Evolutionary conservation across 495 filamentous ascomycete species (phyloP), one percentile per base, ranked within the genome.

Genomic region (Penicillium fimorum): DNA sequence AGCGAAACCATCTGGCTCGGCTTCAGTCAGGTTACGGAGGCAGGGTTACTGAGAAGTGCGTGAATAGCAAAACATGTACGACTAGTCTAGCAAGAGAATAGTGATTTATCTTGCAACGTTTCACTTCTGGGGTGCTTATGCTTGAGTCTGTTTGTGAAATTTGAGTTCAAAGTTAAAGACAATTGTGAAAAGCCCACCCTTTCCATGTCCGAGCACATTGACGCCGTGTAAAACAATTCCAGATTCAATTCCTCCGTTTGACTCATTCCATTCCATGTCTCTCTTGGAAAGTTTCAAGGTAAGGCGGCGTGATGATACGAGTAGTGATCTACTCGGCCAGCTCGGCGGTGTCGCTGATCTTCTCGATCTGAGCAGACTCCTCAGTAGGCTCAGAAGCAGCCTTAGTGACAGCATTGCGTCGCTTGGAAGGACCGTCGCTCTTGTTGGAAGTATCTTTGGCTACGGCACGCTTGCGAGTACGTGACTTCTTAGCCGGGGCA

Each of bases 1-100:
- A 22, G 55, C 47, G 12, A 68, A 76, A 47, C 64, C 63, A 22
- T 58, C 47, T 12, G 2, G 6, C n/a, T 47, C 9, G 13, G 11
- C 8, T 29, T 47, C 25, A 6, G 10, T n/a, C 15, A 47, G 13
- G 10, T 18, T 47, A n/a, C 44, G 44, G 13, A 17, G 44, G 11
- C 44, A 15, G 13, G 35, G 7, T 1, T 0, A 17, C 1, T 38
- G 15, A 38, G 35, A 17, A 17, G 35, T 8, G 15, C 15, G 5
- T 7, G 13, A n/a, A 5, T 7, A 37, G 5, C 12, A 37, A 13
- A 4, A 7, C 13, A 37, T 37, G 33, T 37, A 37, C 12, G 11
- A 35, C 33, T 37, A 37, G 13, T 37, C 2, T n/a, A 37, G 13
- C 5, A 7, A 15, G 33, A 7, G 33, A 37, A 15, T 5, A 5